These are phyloP conservation scores for Claviceps purpurea DNA, from an alignment of 2,329 filamentous ascomycete genomes.

Conservation along the genomic window DNA sequence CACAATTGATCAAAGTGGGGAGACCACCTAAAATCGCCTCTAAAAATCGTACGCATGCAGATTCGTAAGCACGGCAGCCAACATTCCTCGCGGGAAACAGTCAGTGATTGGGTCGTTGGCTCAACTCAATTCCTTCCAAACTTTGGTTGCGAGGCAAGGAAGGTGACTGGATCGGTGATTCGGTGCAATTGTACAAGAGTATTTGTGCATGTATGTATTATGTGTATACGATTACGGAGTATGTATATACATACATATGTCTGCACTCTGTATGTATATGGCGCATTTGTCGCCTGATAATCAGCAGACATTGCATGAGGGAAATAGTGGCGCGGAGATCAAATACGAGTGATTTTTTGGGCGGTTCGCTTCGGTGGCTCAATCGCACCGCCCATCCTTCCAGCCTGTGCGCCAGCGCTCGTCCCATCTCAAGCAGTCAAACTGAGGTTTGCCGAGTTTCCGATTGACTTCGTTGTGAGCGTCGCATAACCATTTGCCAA, in stretches of 20 bases:
- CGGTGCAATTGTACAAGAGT: no score
- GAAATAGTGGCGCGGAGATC: no score
- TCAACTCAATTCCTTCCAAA: background rate
- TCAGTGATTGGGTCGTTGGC: background rate
- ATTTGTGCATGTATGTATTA: no score
- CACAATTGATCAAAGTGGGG: background rate
- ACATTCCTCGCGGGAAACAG: background rate
- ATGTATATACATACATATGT: no score
- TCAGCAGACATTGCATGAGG: background rate
- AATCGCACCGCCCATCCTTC: constrained; percentile 54
- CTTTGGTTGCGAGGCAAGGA: background rate
- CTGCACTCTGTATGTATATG: no score
- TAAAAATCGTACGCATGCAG: background rate
- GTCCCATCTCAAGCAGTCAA: constrained; percentile 85
- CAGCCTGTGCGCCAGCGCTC: constrained; percentile 91
- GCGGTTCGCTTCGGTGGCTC: constrained; percentile 4
- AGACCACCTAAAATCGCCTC: background rate
- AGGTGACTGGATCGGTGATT: background rate
- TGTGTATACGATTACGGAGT: no score
- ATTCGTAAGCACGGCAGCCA: background rate
- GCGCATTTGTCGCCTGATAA: background rate
- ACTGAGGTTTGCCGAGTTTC: constrained; percentile 80
- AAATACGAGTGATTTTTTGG: background rate
- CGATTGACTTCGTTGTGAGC: constrained; percentile 79
- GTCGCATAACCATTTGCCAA: constrained; percentile 72